Percentiles rank a stretch among this genome's conserved stretches.
Evolutionary conservation across 116 monocot species (phyloP).

Genomic region (Phalaenopsis hybrid): DNA sequence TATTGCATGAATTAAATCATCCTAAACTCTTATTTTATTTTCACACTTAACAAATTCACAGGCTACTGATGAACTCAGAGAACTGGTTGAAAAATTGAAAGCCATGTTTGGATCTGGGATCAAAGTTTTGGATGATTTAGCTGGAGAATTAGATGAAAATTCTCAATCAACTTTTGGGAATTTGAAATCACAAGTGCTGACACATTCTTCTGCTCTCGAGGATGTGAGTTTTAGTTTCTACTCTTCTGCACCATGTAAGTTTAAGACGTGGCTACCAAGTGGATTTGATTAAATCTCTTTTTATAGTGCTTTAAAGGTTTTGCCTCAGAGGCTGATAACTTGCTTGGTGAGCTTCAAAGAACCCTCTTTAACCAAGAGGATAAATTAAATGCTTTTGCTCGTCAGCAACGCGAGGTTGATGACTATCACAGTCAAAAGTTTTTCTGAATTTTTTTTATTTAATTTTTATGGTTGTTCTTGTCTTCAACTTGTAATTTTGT

Average conservation of each 20-base stretch:
- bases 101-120: slow-evolving; percentile 67
- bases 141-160: slow-evolving; percentile 74
- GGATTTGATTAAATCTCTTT: slow-evolving; percentile 8
- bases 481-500: neutral
- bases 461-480: neutral
- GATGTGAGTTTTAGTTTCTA: slow-evolving; percentile 42
- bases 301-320: slow-evolving; percentile 69
- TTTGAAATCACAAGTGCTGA: slow-evolving; percentile 59
- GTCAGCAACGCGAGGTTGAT: slow-evolving; percentile 73
- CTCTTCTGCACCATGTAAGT: neutral
- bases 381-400: slow-evolving; percentile 64
- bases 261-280: neutral
- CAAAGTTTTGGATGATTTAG: slow-evolving; percentile 53
- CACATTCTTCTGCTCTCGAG: slow-evolving; percentile 65
- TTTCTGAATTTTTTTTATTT: neutral
- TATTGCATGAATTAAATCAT: neutral
- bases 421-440: slow-evolving; percentile 14
- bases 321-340: slow-evolving; percentile 68
- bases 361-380: slow-evolving; percentile 71
- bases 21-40: neutral
- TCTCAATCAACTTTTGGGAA: slow-evolving; percentile 62
- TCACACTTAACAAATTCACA: slow-evolving; percentile 12
- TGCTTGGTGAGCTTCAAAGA: slow-evolving; percentile 75
- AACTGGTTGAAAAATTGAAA: slow-evolving; percentile 59
- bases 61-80: slow-evolving; percentile 69